A percentile compares a stretch with the other conserved stretches of the same genome.
These are phyloP conservation scores for Cladosporium colombiae DNA, from an alignment of 2,329 filamentous ascomycete species.

Conservation along the genomic window DNA sequence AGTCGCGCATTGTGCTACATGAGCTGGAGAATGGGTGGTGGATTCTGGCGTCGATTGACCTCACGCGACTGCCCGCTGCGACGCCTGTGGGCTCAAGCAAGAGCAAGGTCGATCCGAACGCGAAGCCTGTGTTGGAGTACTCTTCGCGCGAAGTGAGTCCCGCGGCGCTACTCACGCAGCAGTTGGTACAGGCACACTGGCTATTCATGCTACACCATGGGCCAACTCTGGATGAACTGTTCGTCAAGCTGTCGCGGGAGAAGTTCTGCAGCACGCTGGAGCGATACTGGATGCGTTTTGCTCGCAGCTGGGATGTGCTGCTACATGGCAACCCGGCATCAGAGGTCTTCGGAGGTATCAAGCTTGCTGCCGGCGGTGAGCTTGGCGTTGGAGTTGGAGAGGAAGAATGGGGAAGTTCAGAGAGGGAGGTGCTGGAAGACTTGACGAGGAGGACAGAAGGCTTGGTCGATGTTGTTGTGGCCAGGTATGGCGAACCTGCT, in stretches of 20 bases:
- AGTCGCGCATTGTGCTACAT: constrained; percentile 77
- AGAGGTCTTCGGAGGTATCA: constrained; percentile 78
- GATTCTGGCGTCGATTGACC: constrained; percentile 86
- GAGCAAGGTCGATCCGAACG: constrained; percentile 22
- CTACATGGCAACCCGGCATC: constrained; percentile 85
- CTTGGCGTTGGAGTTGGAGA: constrained; percentile 93
- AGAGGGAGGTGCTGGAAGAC: constrained; percentile 91
- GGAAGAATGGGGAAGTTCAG: constrained; percentile 90
- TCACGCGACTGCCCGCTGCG: constrained; percentile 68
- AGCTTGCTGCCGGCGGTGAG: constrained; percentile 86
- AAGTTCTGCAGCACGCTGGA: constrained; percentile 73
- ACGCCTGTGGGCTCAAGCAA: constrained; percentile 27
- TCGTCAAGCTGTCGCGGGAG: constrained; percentile 61
- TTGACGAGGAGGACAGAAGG: constrained; percentile 78
- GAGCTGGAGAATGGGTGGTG: constrained; percentile 94
- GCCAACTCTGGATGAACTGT: constrained; percentile 69
- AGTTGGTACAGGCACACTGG: constrained; percentile 78
- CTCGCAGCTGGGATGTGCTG: constrained; percentile 77
- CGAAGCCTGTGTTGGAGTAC: constrained; percentile 64
- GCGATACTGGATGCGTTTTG: constrained; percentile 76
- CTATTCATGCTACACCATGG: constrained; percentile 88
- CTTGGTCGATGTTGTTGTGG: constrained; percentile 83
- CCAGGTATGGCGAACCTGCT: constrained; percentile 70
- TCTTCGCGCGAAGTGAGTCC: constrained; percentile 89
- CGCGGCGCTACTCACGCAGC: constrained; percentile 71